A percentile compares a stretch with the other conserved stretches of the same genome.
Conservation (phyloP, 1,284 basidiomycete genomes). For the Microbotryum lychnidis-dioicae region DNA sequence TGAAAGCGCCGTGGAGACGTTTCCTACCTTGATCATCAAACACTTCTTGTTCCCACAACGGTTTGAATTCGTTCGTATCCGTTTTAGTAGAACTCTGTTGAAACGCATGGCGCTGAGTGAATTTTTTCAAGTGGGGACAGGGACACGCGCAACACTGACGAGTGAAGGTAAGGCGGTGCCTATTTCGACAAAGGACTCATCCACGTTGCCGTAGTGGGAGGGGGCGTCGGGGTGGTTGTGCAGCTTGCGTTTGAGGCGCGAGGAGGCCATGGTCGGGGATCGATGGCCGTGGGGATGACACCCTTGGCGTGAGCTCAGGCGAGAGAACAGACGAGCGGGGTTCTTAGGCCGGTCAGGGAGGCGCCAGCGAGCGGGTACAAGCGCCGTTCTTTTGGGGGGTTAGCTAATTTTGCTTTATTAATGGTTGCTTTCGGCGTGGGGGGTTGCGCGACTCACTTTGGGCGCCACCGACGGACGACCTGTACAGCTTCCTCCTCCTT, state of each 20-base stretch:
- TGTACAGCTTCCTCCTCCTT: no score
- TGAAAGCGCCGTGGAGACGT: slow-evolving; percentile 92
- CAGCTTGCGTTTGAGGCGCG: slow-evolving; percentile 54
- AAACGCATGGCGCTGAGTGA: slow-evolving; percentile 45
- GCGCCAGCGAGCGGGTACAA: no score
- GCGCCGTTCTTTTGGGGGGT: no score
- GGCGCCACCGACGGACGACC: background rate
- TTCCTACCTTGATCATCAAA: slow-evolving; percentile 82
- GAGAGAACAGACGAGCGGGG: no score
- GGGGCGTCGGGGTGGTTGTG: slow-evolving; percentile 64
- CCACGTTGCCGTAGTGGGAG: slow-evolving; percentile 57
- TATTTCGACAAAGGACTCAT: slow-evolving; percentile 59
- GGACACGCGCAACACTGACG: slow-evolving; percentile 62
- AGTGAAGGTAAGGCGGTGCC: slow-evolving; percentile 61
- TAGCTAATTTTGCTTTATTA: no score
- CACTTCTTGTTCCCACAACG: slow-evolving; percentile 88
- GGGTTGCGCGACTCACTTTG: no score
- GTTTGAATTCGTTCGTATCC: slow-evolving; percentile 87
- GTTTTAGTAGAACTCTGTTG: slow-evolving; percentile 46
- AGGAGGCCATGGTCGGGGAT: slow-evolving; percentile 41
- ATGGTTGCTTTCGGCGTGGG: no score
- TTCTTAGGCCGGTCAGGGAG: no score
- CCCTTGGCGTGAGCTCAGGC: no score
- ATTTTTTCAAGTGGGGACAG: slow-evolving; percentile 50
- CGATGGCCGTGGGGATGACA: no score